phyloP scores from a whole-genome alignment of 768 basidiomycete genomes.

The Peribolospora baueri region DNA sequence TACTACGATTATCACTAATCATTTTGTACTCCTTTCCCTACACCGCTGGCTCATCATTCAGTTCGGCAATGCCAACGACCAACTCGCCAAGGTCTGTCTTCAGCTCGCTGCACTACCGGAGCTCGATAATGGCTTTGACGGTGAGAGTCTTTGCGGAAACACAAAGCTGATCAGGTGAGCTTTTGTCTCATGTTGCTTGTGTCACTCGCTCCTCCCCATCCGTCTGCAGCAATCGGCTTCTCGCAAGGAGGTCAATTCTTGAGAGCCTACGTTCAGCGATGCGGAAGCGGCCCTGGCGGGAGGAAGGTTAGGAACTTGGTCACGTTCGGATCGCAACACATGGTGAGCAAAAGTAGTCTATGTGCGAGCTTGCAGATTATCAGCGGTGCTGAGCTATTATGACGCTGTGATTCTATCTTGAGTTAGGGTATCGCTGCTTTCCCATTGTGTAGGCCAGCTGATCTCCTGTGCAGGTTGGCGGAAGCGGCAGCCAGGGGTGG shows the following conservation, averaged over 20 bases:
- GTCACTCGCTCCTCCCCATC: slow-evolving; percentile 22
- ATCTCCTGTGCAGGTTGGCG: slow-evolving; percentile 31
- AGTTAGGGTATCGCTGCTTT: slow-evolving; percentile 25
- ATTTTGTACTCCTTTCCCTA: too few species aligned
- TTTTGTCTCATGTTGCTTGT: too few species aligned
- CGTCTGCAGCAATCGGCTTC: slow-evolving; percentile 71
- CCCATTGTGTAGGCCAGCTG: slow-evolving; percentile 36
- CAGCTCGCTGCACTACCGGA: slow-evolving; percentile 43
- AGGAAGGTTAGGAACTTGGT: slow-evolving; percentile 33
- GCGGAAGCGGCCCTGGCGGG: slow-evolving; percentile 18
- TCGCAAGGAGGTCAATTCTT: slow-evolving; percentile 79
- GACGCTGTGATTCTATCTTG: background rate
- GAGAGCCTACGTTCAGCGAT: slow-evolving; percentile 54
- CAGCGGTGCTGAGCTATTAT: too few species aligned
- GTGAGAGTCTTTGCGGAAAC: too few species aligned
- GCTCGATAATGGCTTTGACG: slow-evolving; percentile 5
- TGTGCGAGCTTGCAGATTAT: too few species aligned
- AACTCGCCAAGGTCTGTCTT: slow-evolving; percentile 37
- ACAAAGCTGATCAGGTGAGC: too few species aligned
- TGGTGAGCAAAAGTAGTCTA: slow-evolving; percentile 22
- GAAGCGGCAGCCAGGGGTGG: background rate
- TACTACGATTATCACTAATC: too few species aligned
- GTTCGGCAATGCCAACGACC: slow-evolving; percentile 57
- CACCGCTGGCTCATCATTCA: slow-evolving; percentile 13
- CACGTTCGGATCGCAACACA: slow-evolving; percentile 68